Evolutionary conservation across 2,329 filamentous ascomycete genomes (phyloP), one percentile per base, ranked within the genome.

Genomic region (Exophiala bonariae): DNA sequence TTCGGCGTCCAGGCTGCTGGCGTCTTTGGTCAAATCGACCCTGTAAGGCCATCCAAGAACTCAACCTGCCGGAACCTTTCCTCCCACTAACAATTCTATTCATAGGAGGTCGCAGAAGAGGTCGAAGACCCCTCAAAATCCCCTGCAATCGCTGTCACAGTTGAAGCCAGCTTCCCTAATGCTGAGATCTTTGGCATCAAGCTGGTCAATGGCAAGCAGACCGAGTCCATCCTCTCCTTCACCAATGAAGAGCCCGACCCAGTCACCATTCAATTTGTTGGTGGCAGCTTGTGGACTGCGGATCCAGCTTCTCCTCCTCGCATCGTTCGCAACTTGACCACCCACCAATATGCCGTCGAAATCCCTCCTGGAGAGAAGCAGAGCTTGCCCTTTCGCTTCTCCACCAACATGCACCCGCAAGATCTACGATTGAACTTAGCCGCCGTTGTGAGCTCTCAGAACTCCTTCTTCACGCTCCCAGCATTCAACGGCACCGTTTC

Each of bases 141-240:
- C 67, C 84, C 74, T 57, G 77, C 71, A 52, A 66, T 82, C 50
- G 74, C 74, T 48, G 76, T 85, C 57, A 69, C 71, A 44, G 73
- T 81, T 54, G 71, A 75, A 41, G 74, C 80, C 48, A 74, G 76
- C 26, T 85, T 85, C 69, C 82, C 82, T 22, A 70, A 80, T 56
- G 75, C 79, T 49, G 89, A 95, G 75, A 85, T 95, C 70, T 93
- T 96, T 61, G 93, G 92, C 62, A 83, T 97, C 61, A 96, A 95
- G 81, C 83, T 97, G 59, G 81, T 97, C 76, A 99, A 99, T 67
- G 89, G 90, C 63, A 85, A 86, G 57, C 82, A 89, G 33, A 96
- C 90, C 55, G 83, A 87, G 68, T 86, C 90, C 28, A 72, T 95
- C 44, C 74, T 99, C 61, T 83, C 89, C 62, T 78, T 99, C 66